Conservation (phyloP, 345 rosid species). For the Eucalyptus pumila region DNA sequence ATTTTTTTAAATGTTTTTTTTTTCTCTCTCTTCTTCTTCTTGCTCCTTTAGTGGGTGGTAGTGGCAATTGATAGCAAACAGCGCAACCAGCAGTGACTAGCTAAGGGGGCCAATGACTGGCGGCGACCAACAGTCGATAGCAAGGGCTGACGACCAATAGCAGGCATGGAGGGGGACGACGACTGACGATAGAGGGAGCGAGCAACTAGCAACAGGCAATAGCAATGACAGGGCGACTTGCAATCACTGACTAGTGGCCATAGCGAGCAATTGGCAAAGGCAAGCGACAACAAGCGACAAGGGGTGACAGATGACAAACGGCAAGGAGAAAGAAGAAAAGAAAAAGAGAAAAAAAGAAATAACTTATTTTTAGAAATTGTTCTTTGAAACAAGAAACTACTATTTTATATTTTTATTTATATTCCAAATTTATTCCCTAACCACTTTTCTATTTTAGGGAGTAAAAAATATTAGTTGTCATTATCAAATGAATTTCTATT, state of each 20-base stretch:
- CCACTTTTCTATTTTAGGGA: too few species aligned
- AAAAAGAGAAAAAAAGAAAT: too few species aligned
- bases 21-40: too few species aligned
- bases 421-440: accelerated
- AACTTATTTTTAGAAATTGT: too few species aligned
- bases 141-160: accelerated
- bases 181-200: accelerated
- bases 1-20: too few species aligned
- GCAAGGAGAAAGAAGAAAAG: too few species aligned
- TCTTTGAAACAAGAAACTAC: too few species aligned
- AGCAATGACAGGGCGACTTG: too few species aligned
- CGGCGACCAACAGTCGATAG: accelerated
- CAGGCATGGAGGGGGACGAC: accelerated
- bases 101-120: accelerated
- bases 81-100: accelerated
- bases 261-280: too few species aligned
- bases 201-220: accelerated
- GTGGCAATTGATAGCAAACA: accelerated
- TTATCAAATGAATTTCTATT: accelerated
- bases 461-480: accelerated
- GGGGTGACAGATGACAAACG: accelerated
- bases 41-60: accelerated
- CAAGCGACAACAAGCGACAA: too few species aligned
- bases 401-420: too few species aligned
- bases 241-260: too few species aligned